phyloP scores from a whole-genome alignment of 2,329 filamentous ascomycete genomes.

The Neonectria punicea region DNA sequence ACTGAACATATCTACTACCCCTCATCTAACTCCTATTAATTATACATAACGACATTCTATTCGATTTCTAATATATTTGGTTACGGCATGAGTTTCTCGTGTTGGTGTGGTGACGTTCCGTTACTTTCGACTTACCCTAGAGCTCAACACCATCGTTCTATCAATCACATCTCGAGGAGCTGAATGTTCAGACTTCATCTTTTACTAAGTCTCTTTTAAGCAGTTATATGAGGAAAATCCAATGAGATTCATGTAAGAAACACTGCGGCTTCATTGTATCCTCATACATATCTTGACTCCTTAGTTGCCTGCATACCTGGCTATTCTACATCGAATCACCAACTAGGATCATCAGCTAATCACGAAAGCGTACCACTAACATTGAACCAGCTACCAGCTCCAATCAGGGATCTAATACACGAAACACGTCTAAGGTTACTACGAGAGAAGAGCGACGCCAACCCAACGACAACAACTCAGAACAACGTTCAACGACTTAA shows the following conservation, averaged over 20 bases:
- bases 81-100: too few relatives aligned
- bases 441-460: background rate
- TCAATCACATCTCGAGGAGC: background rate
- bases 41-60: background rate
- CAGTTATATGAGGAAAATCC: too few relatives aligned
- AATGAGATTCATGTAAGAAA: too few relatives aligned
- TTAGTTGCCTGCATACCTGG: too few relatives aligned
- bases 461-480: background rate
- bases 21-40: background rate
- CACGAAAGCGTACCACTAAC: accelerated
- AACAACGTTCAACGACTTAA: background rate
- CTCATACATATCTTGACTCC: too few relatives aligned
- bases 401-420: background rate
- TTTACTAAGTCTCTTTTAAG: too few relatives aligned
- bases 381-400: too few relatives aligned
- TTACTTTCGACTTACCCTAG: background rate
- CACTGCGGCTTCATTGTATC: too few relatives aligned
- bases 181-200: background rate
- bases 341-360: too few relatives aligned
- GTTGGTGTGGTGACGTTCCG: background rate
- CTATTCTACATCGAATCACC: too few relatives aligned
- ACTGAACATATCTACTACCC: background rate
- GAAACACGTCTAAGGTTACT: too few relatives aligned
- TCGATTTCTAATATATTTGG: background rate
- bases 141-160: background rate